These are phyloP conservation scores for Paraconiothyrium sp. DNA, from an alignment of 2,329 filamentous ascomycete species.

Conservation along the genomic window DNA sequence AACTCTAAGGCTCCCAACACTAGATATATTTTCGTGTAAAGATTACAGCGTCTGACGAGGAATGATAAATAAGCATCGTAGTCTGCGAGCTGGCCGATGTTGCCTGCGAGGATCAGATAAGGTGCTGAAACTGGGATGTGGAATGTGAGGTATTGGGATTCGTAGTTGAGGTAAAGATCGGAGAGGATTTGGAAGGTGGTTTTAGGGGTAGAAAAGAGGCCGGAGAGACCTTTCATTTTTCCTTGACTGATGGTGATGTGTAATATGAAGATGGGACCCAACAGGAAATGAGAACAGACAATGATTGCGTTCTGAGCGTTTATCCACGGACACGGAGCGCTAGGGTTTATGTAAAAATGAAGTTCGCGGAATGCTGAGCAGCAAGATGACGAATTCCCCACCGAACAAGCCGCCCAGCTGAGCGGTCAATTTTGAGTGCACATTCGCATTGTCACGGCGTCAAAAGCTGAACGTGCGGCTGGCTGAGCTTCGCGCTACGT, in stretches of 20 bases:
- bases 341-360: neutral
- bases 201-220: conserved; percentile 35
- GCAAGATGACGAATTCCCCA: neutral
- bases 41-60: conserved; percentile 38
- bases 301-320: neutral
- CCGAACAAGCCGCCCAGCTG: neutral
- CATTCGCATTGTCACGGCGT: neutral
- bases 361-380: neutral
- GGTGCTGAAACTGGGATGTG: conserved; percentile 40
- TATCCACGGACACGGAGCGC: neutral
- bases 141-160: conserved; percentile 43
- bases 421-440: conserved; percentile 3
- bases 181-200: conserved; percentile 44
- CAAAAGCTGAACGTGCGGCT: neutral
- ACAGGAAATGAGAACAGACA: conserved; percentile 1
- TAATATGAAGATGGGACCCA: conserved; percentile 3
- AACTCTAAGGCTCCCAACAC: conserved; percentile 43
- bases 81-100: conserved; percentile 43
- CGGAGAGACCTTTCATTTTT: conserved; percentile 36
- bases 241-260: neutral
- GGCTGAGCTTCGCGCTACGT: neutral
- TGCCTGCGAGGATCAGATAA: conserved; percentile 42
- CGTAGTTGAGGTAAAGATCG: conserved; percentile 43
- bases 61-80: conserved; percentile 45
- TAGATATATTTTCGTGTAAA: conserved; percentile 41